Conservation (phyloP, 805 yeast species). For the Isabelozyma pseudorhagii region DNA sequence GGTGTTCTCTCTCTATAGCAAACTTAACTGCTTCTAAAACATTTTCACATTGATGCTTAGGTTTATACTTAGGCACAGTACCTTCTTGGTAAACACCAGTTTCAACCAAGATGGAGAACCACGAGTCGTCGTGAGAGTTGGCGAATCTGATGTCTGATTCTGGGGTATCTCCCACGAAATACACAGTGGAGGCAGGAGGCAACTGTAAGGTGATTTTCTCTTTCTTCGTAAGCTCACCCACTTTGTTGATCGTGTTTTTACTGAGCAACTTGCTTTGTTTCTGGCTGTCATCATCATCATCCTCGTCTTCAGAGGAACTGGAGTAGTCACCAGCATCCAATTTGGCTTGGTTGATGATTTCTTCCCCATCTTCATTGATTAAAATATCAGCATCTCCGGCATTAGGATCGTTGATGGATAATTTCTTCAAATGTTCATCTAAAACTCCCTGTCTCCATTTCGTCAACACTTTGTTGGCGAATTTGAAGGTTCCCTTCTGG, state of each 20-base stretch:
- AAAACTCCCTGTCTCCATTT: constrained; percentile 77
- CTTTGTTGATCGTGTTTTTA: constrained; percentile 9
- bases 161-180: constrained; percentile 88
- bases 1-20: constrained; percentile 80
- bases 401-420: constrained; percentile 41
- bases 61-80: constrained; percentile 73
- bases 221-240: constrained; percentile 40
- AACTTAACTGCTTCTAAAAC: constrained; percentile 80
- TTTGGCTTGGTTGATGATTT: constrained; percentile 40
- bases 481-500: constrained; percentile 80
- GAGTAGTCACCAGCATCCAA: constrained; percentile 32
- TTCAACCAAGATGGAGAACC: constrained; percentile 82
- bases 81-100: constrained; percentile 87
- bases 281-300: constrained; percentile 5
- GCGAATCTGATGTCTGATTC: constrained; percentile 87
- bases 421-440: constrained; percentile 66
- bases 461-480: constrained; percentile 73
- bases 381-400: constrained; percentile 41
- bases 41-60: constrained; percentile 68
- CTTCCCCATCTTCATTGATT: constrained; percentile 43
- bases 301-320: constrained; percentile 23
- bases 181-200: constrained; percentile 83
- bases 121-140: constrained; percentile 77
- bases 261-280: constrained; percentile 3
- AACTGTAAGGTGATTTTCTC: constrained; percentile 50